Conservation (phyloP, 768 basidiomycete genomes). For the Auricularia auricula-judae region DNA sequence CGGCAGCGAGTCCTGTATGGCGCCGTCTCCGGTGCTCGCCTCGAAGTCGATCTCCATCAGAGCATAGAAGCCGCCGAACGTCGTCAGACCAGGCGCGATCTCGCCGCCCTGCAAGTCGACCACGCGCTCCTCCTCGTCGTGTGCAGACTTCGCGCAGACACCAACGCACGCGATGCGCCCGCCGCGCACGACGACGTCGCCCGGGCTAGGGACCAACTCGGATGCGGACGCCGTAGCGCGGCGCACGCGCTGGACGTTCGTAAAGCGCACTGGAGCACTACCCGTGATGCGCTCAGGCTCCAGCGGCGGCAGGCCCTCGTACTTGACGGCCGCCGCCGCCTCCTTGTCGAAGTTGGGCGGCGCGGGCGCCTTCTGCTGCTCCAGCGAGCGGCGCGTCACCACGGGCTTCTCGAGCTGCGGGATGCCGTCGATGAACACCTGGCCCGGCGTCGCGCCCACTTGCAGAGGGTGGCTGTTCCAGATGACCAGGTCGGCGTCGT, state of each 20-base stretch:
- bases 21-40: constrained; percentile 59
- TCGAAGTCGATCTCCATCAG: constrained; percentile 59
- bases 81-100: constrained; percentile 52
- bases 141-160: background rate
- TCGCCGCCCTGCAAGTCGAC: constrained; percentile 58
- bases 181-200: constrained; percentile 16
- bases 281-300: constrained; percentile 22
- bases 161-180: constrained; percentile 23
- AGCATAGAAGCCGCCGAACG: constrained; percentile 58
- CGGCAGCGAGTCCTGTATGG: constrained; percentile 44
- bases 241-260: constrained; percentile 48
- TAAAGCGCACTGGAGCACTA: constrained; percentile 37
- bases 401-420: constrained; percentile 17
- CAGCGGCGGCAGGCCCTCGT: constrained; percentile 71
- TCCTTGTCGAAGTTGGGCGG: constrained; percentile 67
- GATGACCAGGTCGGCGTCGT: constrained; percentile 19
- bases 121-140: constrained; percentile 27
- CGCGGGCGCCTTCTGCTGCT: constrained; percentile 32
- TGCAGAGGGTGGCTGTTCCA: constrained; percentile 25
- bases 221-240: background rate
- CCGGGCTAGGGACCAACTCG: background rate
- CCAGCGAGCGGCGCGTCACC: constrained; percentile 17
- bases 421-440: constrained; percentile 36
- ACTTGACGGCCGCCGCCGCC: constrained; percentile 43
- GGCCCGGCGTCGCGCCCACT: constrained; percentile 31